phyloP scores from a whole-genome alignment of 768 basidiomycete species.

The Cystofilobasidium ferigula region DNA sequence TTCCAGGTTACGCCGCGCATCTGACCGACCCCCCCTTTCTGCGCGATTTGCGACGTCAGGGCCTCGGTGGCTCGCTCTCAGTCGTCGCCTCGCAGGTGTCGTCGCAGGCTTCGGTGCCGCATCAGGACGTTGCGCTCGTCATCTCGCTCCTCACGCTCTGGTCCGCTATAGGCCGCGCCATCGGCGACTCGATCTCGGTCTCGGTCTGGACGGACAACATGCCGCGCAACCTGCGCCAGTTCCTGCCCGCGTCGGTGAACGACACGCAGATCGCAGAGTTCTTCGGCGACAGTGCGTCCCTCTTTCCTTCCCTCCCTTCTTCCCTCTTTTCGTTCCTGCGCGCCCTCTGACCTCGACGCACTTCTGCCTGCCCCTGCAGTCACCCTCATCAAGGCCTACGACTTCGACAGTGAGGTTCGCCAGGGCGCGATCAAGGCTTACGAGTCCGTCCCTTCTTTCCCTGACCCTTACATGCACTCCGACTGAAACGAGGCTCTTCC shows the following conservation, averaged over 20 bases:
- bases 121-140: constrained; percentile 38
- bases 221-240: constrained; percentile 29
- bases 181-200: constrained; percentile 37
- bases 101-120: constrained; percentile 38
- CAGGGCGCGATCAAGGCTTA: neutral
- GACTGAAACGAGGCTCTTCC: neutral
- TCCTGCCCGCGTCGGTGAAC: constrained; percentile 30
- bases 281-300: constrained; percentile 27
- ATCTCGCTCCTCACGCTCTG: constrained; percentile 38
- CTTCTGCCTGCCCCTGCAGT: neutral
- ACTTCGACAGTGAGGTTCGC: neutral
- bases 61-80: constrained; percentile 30
- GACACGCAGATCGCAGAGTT: constrained; percentile 33
- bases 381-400: neutral
- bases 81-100: constrained; percentile 37
- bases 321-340: neutral
- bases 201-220: constrained; percentile 31
- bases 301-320: neutral
- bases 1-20: neutral
- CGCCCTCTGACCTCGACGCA: no score
- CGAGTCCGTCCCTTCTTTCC: neutral
- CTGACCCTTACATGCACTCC: neutral
- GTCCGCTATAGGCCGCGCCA: constrained; percentile 38
- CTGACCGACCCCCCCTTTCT: constrained; percentile 30
- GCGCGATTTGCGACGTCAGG: no score